A percentile compares a stretch with the other conserved stretches of the same genome.
Conservation (phyloP, 1,139 yeast genomes). For the Debaryomycetaceae sp. region DNA sequence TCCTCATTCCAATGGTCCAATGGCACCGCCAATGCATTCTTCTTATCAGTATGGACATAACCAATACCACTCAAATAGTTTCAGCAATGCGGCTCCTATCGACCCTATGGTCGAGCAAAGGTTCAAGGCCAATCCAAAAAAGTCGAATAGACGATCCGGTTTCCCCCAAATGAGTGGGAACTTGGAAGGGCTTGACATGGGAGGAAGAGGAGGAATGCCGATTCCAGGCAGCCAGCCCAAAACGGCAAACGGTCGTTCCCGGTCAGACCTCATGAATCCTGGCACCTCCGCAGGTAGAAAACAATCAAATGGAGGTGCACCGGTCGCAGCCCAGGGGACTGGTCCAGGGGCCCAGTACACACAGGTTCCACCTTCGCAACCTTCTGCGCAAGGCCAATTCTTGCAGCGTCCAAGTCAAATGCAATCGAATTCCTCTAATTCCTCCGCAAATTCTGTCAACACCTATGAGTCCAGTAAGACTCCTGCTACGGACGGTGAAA, state of each 20-base stretch:
- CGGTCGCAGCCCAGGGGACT: background rate
- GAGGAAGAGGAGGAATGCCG: constrained; percentile 54
- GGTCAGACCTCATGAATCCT: constrained; percentile 9
- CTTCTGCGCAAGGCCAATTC: constrained; percentile 7
- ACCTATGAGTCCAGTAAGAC: constrained; percentile 19
- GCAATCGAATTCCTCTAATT: constrained; percentile 19
- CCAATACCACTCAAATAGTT: constrained; percentile 7
- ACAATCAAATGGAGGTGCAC: constrained; percentile 3
- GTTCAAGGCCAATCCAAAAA: constrained; percentile 26
- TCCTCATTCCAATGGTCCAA: constrained; percentile 3
- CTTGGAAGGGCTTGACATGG: constrained; percentile 40
- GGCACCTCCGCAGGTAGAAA: constrained; percentile 5
- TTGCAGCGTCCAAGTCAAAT: constrained; percentile 30
- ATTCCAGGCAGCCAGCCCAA: constrained; percentile 20
- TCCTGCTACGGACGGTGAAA: constrained; percentile 19
- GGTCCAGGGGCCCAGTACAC: background rate
- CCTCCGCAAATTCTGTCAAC: constrained; percentile 20
- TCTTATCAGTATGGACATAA: constrained; percentile 6
- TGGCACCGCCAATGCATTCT: background rate
- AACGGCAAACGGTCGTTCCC: constrained; percentile 18
- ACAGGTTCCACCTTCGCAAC: constrained; percentile 6
- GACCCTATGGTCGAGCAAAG: constrained; percentile 27
- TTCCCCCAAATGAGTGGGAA: constrained; percentile 32
- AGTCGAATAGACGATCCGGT: constrained; percentile 34
- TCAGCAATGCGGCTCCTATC: constrained; percentile 22